These are phyloP conservation scores for Leccinum fallax DNA, from an alignment of 1,284 basidiomycete species.

Conservation along the genomic window DNA sequence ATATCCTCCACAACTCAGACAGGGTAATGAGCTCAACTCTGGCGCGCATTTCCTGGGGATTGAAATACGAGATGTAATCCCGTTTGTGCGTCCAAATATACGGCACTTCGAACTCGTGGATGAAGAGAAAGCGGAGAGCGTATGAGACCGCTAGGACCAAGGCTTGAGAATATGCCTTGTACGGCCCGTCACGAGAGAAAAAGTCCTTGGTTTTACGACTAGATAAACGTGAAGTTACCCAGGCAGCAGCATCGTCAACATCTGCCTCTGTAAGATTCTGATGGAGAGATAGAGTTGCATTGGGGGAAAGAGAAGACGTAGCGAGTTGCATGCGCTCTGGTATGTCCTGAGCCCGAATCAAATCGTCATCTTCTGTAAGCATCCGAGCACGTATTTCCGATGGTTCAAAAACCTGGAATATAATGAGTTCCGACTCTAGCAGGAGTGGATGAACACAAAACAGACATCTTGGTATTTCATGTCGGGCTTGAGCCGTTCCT, in stretches of 20 bases:
- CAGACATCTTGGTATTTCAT: slow-evolving; percentile 89
- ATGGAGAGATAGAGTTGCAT: slow-evolving; percentile 67
- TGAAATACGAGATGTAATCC: slow-evolving; percentile 85
- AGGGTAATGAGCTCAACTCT: slow-evolving; percentile 73
- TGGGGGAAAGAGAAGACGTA: slow-evolving; percentile 79
- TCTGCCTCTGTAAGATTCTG: slow-evolving; percentile 70
- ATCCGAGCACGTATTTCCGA: slow-evolving; percentile 92
- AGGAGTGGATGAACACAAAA: slow-evolving; percentile 17
- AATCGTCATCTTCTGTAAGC: slow-evolving; percentile 93
- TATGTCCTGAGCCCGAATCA: slow-evolving; percentile 88
- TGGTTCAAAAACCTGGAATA: slow-evolving; percentile 67
- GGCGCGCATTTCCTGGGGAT: slow-evolving; percentile 54
- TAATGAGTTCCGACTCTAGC: slow-evolving; percentile 11
- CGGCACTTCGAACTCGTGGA: slow-evolving; percentile 90
- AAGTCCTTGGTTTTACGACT: slow-evolving; percentile 74
- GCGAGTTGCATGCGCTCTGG: slow-evolving; percentile 97
- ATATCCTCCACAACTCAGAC: slow-evolving; percentile 88
- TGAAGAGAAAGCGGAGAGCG: slow-evolving; percentile 84
- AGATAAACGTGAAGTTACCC: slow-evolving; percentile 90
- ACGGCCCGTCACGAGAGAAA: slow-evolving; percentile 63
- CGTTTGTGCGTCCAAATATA: slow-evolving; percentile 94
- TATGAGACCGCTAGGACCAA: slow-evolving; percentile 82
- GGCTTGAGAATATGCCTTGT: slow-evolving; percentile 62
- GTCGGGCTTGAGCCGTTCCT: slow-evolving; percentile 66
- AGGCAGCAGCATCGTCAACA: slow-evolving; percentile 82